Conservation (phyloP, 257 asterid species). For the Petunia axillaris region DNA sequence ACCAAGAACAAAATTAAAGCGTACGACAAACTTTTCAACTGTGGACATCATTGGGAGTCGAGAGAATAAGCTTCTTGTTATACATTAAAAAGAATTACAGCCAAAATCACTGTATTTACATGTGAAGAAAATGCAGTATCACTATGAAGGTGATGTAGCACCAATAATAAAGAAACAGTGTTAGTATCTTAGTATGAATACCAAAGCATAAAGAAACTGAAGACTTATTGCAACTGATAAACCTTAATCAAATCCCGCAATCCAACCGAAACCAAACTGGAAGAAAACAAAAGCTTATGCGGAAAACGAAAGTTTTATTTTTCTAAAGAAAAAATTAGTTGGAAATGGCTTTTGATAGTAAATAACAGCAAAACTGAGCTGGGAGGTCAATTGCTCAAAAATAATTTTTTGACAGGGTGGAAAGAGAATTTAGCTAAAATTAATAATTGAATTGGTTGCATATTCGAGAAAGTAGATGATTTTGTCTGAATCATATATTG, state of each 20-base stretch:
- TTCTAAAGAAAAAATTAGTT: background rate
- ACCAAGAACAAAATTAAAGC: no score
- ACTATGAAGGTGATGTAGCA: background rate
- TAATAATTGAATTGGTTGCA: conserved; percentile 1
- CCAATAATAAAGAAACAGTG: background rate
- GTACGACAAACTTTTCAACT: no score
- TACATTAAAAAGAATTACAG: no score
- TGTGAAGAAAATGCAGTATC: background rate
- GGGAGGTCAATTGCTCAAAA: background rate
- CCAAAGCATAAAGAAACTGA: background rate
- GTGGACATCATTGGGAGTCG: no score
- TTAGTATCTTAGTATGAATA: background rate
- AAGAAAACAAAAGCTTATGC: background rate
- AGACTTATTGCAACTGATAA: background rate
- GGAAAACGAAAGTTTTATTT: background rate
- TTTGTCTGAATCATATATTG: background rate
- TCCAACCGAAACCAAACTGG: background rate
- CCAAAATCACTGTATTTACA: background rate
- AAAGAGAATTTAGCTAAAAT: conserved; percentile 17
- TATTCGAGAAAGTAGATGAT: background rate
- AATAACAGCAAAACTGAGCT: background rate
- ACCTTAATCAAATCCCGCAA: background rate
- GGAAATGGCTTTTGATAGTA: background rate
- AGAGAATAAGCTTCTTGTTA: no score
- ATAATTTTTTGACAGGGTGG: conserved; percentile 6